These are phyloP conservation scores for Gossypioides kirkii DNA, from an alignment of 345 rosid genomes.

Conservation along the genomic window DNA sequence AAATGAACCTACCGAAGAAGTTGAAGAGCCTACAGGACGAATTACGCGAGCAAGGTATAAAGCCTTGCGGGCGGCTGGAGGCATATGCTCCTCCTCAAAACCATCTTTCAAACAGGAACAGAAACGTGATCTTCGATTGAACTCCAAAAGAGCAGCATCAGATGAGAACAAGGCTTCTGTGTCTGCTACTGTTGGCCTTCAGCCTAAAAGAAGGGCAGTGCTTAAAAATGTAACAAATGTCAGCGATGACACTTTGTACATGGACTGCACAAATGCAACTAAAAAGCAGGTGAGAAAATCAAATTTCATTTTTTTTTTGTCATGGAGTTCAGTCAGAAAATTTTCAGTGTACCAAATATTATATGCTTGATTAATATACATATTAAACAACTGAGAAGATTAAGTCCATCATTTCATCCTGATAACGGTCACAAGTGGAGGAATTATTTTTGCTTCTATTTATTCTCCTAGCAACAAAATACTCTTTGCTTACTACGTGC, in stretches of 20 bases:
- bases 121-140: conserved; percentile 30
- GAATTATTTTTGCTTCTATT: not conserved
- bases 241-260: conserved; percentile 23
- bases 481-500: not conserved
- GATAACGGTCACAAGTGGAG: not conserved
- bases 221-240: conserved; percentile 73
- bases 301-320: not conserved
- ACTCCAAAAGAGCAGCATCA: conserved; percentile 42
- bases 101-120: conserved; percentile 63
- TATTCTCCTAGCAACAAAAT: conserved; percentile 2
- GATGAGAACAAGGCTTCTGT: conserved; percentile 43
- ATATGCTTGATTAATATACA: not conserved
- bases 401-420: conserved; percentile 11
- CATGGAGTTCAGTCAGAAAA: conserved; percentile 8
- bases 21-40: conserved; percentile 33
- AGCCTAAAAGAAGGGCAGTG: conserved; percentile 72
- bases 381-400: not conserved
- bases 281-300: conserved; percentile 43
- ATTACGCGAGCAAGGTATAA: conserved; percentile 75
- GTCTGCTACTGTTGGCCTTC: conserved; percentile 29
- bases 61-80: conserved; percentile 45
- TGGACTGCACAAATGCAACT: conserved; percentile 31
- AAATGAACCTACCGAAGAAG: conserved; percentile 35
- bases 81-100: conserved; percentile 43
- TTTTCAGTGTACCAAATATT: not conserved